Evolutionary conservation across 1,284 basidiomycete genomes (phyloP).

Genomic region (Ustilago hordei): DNA sequence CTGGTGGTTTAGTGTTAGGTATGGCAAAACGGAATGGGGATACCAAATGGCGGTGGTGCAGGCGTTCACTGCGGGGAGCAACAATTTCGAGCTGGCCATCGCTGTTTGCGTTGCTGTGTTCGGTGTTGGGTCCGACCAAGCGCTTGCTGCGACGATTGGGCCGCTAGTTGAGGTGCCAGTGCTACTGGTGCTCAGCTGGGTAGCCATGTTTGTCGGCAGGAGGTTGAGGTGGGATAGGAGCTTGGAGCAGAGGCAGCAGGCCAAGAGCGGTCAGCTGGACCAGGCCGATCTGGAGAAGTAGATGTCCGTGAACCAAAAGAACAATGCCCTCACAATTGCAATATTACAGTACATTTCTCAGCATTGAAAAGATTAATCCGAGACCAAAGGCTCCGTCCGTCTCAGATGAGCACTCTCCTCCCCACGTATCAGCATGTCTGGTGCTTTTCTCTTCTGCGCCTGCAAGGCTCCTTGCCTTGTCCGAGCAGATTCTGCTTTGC

Average conservation of each 20-base stretch:
- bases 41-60: constrained; percentile 70
- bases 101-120: constrained; percentile 84
- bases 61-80: constrained; percentile 73
- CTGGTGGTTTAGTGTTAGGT: constrained; percentile 52
- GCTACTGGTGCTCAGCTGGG: constrained; percentile 79
- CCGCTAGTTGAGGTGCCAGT: constrained; percentile 74
- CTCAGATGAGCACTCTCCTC: too few species aligned
- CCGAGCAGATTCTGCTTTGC: too few species aligned
- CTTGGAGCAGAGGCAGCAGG: constrained; percentile 14
- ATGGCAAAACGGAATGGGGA: constrained; percentile 61
- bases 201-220: constrained; percentile 74
- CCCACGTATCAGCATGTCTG: too few species aligned
- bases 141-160: constrained; percentile 55
- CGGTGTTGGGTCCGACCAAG: constrained; percentile 55
- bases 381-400: neutral
- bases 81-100: constrained; percentile 78
- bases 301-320: neutral
- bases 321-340: neutral
- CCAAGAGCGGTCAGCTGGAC: constrained; percentile 1
- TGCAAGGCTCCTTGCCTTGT: too few species aligned
- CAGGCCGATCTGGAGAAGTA: constrained; percentile 27
- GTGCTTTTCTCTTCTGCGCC: too few species aligned
- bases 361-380: neutral
- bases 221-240: constrained; percentile 47
- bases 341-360: neutral